Evolutionary conservation across 148 eudicot species (phyloP), one percentile per base, ranked within the genome.

Genomic region (Rhododendron henanense): DNA sequence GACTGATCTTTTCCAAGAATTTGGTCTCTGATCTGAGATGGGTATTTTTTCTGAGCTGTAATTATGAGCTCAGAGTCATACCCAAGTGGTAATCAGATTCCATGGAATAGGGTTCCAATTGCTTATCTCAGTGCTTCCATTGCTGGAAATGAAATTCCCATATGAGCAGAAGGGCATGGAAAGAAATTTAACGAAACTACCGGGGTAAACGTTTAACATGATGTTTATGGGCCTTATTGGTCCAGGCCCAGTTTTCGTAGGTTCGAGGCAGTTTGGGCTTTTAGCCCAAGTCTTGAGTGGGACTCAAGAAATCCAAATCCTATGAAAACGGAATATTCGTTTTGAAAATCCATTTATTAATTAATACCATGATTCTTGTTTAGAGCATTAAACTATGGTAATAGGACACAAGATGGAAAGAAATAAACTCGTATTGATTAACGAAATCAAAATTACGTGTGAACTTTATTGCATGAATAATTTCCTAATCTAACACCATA

Each of bases 81-180:
- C 8, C 37, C 77, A 83, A 65, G 77, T 83, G 47, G 63, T 4
- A 73, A n/a, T 84, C 37, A 69, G 85, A 84, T 84, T 71, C 85
- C 77, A 19, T 48, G 63, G 39, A 63, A 55, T 51, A 13, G 55
- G 55, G 35, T 28, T 4, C 75, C 18, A 11, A 10, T 3, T 11
- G 75, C 75, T 28, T 13, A 4, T 55, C 9, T 1, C 75, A 69
- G 75, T 69, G 37, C 6, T 69, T 31, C 35, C 75, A 11, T 28
- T 31, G 75, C 71, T 35, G 57, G 61, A 55, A 51, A 23, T 63
- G 35, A 51, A 55, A 55, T 37, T 41, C 28, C 57, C 76, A 25
- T 4, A 8, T 65, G 31, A 47, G 10, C 35, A 10, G 0, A 48
- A 28, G 23, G 35, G 47, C 85, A 39, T 55, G 14, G 45, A 13